phyloP scores from a whole-genome alignment of 2,329 filamentous ascomycete species.

The Trichophyton simii region DNA sequence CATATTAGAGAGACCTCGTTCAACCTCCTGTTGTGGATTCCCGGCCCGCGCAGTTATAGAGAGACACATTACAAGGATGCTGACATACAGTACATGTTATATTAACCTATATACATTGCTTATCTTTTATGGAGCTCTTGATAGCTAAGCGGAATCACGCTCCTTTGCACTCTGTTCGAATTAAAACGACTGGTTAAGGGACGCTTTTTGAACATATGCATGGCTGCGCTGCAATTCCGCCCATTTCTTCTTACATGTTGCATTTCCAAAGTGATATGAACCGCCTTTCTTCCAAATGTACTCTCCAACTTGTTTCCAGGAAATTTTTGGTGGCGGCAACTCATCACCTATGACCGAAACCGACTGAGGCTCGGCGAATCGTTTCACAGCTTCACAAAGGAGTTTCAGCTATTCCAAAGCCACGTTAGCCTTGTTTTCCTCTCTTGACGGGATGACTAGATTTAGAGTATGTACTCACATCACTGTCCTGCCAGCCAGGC shows the following conservation, averaged over 20 bases:
- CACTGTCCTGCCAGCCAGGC: constrained; percentile 31
- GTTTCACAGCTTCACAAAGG: constrained; percentile 29
- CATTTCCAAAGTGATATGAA: constrained; percentile 47
- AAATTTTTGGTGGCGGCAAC: constrained; percentile 31
- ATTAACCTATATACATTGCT: neutral
- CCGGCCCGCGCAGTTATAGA: neutral
- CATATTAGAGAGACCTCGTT: neutral
- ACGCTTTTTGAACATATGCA: constrained; percentile 9
- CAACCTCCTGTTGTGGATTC: too few relatives aligned
- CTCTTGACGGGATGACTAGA: neutral
- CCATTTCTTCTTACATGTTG: constrained; percentile 53
- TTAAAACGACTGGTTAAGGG: neutral
- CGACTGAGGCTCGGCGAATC: constrained; percentile 15
- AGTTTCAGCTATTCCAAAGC: constrained; percentile 25
- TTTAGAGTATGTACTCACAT: constrained; percentile 25
- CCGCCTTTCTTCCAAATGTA: constrained; percentile 42
- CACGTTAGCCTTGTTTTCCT: neutral
- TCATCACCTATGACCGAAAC: constrained; percentile 1
- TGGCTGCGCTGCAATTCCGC: constrained; percentile 30
- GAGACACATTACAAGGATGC: neutral
- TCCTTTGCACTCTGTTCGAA: neutral
- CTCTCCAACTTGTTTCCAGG: constrained; percentile 48
- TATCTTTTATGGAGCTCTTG: neutral
- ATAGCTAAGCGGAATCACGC: neutral
- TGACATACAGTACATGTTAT: neutral